Base-by-base conservation (phyloP, 352 stramenopile genomes). In the Phytopythium kandeliae region DNA sequence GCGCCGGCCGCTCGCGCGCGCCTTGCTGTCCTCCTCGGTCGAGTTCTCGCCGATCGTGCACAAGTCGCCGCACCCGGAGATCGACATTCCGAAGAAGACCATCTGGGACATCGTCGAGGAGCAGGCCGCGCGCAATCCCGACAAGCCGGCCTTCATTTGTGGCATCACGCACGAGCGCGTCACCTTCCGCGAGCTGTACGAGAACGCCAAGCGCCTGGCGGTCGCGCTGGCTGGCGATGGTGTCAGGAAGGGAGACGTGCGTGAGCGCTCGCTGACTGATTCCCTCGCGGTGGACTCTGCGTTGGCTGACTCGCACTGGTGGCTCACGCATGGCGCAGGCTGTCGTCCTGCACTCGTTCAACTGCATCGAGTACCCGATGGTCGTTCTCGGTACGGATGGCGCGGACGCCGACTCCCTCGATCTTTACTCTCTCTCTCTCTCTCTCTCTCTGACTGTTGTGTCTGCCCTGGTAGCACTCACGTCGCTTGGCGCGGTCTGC, bases 311-410 rank as follows among this genome's bases (percentile, higher is more conserved):
- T 15, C 10, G 10, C 15, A 9, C 4, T 37, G 12, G 35, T 24
- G 6, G 36, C 7, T 4, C 8, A 21, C 11, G 35, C 34, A 25
- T 47, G 52, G 30, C 51, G 13, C 48, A 84, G 72, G 58, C 68
- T 4, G 70, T 89, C 21, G 59, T 85, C 3, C 8, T 86, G 53
- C 75, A 89, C 56, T 77, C 73, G 38, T 74, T 85, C 56, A 89
- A 89, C 61, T 89, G 78, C 48, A 19, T 86, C 26, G 78, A 89
- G 57, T 89, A 77, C 55, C 74, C 71, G 34, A 65, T 71, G 17
- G 54, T 72, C 8, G 60, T 81, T 12, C 63, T 85, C 12, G 73
- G 76, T 87, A 58, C n/a, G 52, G 48, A 49, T 0, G 1, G 3
- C 6, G 44, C 19, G 22, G 24, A 22, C 52, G 24, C 7, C n/a